Evolutionary conservation across 2,329 filamentous ascomycete species (phyloP).

Genomic region (Aspergillus fischeri): DNA sequence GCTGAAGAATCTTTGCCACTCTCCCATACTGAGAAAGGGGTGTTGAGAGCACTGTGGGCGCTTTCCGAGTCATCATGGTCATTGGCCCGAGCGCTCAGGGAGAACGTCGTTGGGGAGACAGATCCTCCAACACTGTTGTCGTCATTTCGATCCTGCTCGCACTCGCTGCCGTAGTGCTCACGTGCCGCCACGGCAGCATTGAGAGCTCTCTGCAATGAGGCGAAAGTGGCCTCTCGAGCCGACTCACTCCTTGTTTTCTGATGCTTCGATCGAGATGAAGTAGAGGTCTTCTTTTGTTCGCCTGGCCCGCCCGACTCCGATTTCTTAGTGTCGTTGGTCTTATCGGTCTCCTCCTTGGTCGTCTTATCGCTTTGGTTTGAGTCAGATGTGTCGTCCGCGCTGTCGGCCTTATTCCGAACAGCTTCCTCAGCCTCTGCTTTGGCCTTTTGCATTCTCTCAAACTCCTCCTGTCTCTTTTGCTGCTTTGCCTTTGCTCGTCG

Average conservation of each 20-base stretch:
- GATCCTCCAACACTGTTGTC: constrained; percentile 26
- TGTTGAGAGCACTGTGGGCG: constrained; percentile 13
- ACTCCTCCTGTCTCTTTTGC: constrained; percentile 48
- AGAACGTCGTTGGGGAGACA: constrained; percentile 25
- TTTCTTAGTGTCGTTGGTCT: constrained; percentile 24
- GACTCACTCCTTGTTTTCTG: constrained; percentile 37
- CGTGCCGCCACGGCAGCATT: constrained; percentile 40
- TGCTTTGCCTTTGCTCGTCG: constrained; percentile 51
- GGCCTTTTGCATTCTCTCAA: constrained; percentile 42
- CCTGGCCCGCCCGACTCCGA: constrained; percentile 19
- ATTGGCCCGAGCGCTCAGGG: constrained; percentile 14
- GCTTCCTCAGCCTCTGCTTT: constrained; percentile 35
- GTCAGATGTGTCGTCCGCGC: constrained; percentile 20
- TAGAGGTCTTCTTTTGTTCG: constrained; percentile 17
- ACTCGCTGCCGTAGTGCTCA: constrained; percentile 24
- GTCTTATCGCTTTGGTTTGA: constrained; percentile 17
- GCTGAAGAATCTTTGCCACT: constrained; percentile 23
- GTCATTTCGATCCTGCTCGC: constrained; percentile 16
- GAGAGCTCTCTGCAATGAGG: constrained; percentile 43
- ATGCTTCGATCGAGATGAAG: constrained; percentile 27
- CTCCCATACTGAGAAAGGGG: constrained; percentile 27
- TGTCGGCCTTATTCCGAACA: constrained; percentile 28
- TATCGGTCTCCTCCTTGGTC: constrained; percentile 21
- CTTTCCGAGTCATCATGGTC: constrained; percentile 6
- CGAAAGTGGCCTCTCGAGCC: constrained; percentile 40